Evolutionary conservation across 148 eudicot species (phyloP).

Genomic region (Rhododendron ovatum): DNA sequence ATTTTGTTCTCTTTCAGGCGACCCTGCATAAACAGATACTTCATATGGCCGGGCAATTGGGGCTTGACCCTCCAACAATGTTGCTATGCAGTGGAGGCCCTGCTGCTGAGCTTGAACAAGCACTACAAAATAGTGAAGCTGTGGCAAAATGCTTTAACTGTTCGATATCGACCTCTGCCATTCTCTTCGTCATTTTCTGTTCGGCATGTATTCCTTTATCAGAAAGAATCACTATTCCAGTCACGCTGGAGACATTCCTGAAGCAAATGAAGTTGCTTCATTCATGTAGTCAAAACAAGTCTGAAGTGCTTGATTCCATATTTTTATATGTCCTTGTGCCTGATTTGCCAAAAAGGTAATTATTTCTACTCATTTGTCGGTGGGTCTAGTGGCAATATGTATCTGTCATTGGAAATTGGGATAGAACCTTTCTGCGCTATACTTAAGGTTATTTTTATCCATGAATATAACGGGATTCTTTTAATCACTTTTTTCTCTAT

Average conservation of each 20-base stretch:
- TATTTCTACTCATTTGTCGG: neutral
- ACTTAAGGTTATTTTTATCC: neutral
- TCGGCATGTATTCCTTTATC: constrained; percentile 32
- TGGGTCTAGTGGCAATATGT: neutral
- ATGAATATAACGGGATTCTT: neutral
- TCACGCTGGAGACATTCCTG: constrained; percentile 45
- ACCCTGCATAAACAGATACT: constrained; percentile 76
- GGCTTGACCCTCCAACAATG: constrained; percentile 98
- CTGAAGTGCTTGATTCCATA: constrained; percentile 43
- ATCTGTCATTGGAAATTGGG: neutral
- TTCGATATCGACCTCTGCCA: constrained; percentile 64
- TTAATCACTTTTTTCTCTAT: neutral
- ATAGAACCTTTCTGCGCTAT: neutral
- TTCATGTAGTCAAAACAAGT: constrained; percentile 27
- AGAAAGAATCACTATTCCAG: constrained; percentile 40
- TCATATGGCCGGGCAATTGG: constrained; percentile 97
- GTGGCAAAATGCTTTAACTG: constrained; percentile 63
- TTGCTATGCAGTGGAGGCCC: constrained; percentile 59
- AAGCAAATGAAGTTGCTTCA: constrained; percentile 33
- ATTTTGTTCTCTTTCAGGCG: constrained; percentile 45
- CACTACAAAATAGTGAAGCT: constrained; percentile 81
- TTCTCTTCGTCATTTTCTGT: constrained; percentile 63
- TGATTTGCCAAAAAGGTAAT: constrained; percentile 84
- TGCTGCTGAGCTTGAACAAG: constrained; percentile 63
- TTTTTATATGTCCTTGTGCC: constrained; percentile 75